These are phyloP conservation scores for Wickerhamiella hasegawae DNA, from an alignment of 805 yeast genomes.

Conservation along the genomic window DNA sequence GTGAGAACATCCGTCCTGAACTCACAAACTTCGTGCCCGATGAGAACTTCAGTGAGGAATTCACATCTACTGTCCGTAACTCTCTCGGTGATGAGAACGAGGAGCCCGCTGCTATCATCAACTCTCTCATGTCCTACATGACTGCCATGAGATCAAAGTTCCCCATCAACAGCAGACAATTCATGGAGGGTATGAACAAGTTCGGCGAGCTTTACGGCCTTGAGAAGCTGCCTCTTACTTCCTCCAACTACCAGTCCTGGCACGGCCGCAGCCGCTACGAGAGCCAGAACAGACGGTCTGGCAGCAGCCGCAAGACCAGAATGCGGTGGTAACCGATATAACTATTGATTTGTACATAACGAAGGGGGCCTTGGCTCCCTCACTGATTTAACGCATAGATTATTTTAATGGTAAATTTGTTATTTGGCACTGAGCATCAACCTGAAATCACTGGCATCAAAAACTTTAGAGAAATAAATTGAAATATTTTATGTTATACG, in stretches of 20 bases:
- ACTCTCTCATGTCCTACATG: conserved; percentile 16
- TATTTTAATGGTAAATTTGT: no score
- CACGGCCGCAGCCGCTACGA: not conserved
- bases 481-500: not conserved
- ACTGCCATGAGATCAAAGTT: conserved; percentile 12
- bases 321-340: conserved; percentile 17
- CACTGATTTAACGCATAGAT: no score
- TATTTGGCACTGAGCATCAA: no score
- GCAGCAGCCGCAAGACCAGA: conserved; percentile 14
- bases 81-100: conserved; percentile 11
- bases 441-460: no score
- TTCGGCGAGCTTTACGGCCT: conserved; percentile 16
- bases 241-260: conserved; percentile 12
- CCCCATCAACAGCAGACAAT: conserved; percentile 10
- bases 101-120: conserved; percentile 14
- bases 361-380: no score
- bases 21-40: conserved; percentile 7
- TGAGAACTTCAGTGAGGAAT: conserved; percentile 9
- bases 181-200: conserved; percentile 14
- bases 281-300: conserved; percentile 5
- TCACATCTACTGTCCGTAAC: conserved; percentile 7
- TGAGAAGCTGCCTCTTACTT: conserved; percentile 9
- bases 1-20: conserved; percentile 37
- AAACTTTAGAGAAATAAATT: no score
- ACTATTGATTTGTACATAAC: not conserved